Evolutionary conservation across 495 filamentous ascomycete species (phyloP).

Genomic region (Penicillium macrosclerotiorum): DNA sequence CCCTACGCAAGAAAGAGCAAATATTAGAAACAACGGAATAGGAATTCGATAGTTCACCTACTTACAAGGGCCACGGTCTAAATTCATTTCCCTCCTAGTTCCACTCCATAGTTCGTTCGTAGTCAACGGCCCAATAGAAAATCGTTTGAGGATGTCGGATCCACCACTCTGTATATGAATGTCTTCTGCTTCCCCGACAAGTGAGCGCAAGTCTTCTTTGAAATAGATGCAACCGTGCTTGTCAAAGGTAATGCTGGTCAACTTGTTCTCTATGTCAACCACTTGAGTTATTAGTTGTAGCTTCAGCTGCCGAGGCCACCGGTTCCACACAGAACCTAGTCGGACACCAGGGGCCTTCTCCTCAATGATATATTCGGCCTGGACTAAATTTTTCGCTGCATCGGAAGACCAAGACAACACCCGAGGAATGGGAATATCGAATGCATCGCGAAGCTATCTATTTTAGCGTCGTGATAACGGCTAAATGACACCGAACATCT

Average conservation of each 20-base stretch:
- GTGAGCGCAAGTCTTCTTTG: slow-evolving; percentile 32
- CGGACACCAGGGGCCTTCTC: slow-evolving; percentile 36
- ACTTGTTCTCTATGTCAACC: slow-evolving; percentile 37
- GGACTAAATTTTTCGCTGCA: slow-evolving; percentile 25
- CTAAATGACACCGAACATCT: slow-evolving; percentile 6
- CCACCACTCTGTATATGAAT: slow-evolving; percentile 6
- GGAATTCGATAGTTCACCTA: slow-evolving; percentile 2
- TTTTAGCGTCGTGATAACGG: slow-evolving; percentile 5
- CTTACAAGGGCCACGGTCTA: slow-evolving; percentile 22
- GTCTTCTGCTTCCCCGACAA: slow-evolving; percentile 20
- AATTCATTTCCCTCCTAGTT: slow-evolving; percentile 8
- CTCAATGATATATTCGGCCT: slow-evolving; percentile 40
- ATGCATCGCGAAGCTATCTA: slow-evolving; percentile 32
- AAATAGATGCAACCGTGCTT: slow-evolving; percentile 42
- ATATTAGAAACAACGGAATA: slow-evolving; percentile 4
- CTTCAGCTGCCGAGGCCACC: slow-evolving; percentile 30
- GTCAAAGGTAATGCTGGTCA: slow-evolving; percentile 31
- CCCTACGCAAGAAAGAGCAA: slow-evolving; percentile 4
- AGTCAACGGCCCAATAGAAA: slow-evolving; percentile 22
- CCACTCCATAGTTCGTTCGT: slow-evolving; percentile 12
- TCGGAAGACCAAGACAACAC: slow-evolving; percentile 34
- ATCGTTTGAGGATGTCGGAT: slow-evolving; percentile 8
- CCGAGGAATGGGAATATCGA: slow-evolving; percentile 32
- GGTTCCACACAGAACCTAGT: slow-evolving; percentile 35
- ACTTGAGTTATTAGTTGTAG: slow-evolving; percentile 31